phyloP scores from a whole-genome alignment of 2,329 filamentous ascomycete species.

The Paraphaeosphaeria sporulosa region DNA sequence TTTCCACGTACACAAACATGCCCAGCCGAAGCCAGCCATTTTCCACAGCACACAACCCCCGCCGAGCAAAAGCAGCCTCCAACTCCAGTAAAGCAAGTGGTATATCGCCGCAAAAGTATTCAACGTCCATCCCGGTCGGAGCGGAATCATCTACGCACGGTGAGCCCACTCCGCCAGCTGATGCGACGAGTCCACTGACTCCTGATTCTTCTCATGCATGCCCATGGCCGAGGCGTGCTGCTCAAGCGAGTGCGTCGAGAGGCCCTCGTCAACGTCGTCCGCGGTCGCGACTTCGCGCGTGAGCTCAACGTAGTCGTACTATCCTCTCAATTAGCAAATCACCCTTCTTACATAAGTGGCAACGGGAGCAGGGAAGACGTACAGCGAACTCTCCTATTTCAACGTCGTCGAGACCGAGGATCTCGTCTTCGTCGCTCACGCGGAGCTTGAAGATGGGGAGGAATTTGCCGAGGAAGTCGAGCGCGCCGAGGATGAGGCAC shows the following conservation, averaged over 20 bases:
- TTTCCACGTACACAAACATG: no score
- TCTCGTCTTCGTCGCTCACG: constrained; percentile 78
- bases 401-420: constrained; percentile 84
- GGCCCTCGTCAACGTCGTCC: constrained; percentile 51
- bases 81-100: constrained; percentile 27
- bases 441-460: constrained; percentile 79
- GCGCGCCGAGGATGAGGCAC: constrained; percentile 70
- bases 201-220: constrained; percentile 49
- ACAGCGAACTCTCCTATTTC: constrained; percentile 93
- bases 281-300: constrained; percentile 68
- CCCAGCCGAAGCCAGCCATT: neutral
- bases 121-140: no score
- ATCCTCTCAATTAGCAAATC: neutral
- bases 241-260: constrained; percentile 44
- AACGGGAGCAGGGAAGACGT: constrained; percentile 40
- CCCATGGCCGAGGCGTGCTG: constrained; percentile 38
- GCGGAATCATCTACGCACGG: constrained; percentile 28
- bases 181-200: constrained; percentile 44
- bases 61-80: constrained; percentile 2
- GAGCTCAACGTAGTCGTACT: constrained; percentile 90
- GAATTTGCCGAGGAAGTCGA: constrained; percentile 75
- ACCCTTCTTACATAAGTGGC: neutral
- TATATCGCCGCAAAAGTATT: constrained; percentile 20
- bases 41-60: neutral
- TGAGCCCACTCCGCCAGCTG: constrained; percentile 48